phyloP scores from a whole-genome alignment of 192 early-diverging fungal species.

The Podila verticillata region DNA sequence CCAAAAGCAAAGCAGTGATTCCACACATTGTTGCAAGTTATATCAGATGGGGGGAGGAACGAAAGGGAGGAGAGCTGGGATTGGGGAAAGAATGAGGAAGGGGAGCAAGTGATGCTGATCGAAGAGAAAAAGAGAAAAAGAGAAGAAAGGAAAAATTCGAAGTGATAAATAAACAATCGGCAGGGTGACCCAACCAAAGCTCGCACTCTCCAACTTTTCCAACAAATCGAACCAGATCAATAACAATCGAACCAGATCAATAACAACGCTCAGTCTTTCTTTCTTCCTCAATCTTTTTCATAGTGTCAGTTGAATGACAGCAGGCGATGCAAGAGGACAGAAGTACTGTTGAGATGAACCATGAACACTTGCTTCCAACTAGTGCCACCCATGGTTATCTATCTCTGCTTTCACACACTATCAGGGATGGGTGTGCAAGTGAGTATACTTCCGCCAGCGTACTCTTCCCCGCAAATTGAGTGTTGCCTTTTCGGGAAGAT shows the following conservation, averaged over 20 bases:
- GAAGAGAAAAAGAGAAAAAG: background rate
- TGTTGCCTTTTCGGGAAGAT: too few species aligned
- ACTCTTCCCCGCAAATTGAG: too few species aligned
- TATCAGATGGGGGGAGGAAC: background rate
- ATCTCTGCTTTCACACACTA: background rate
- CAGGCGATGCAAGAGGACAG: too few species aligned
- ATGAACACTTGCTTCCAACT: background rate
- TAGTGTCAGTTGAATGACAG: background rate
- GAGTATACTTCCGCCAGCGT: too few species aligned
- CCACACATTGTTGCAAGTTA: constrained; percentile 80
- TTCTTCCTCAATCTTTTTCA: background rate
- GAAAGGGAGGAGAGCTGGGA: background rate
- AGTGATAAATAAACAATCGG: background rate
- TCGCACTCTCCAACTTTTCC: too few species aligned
- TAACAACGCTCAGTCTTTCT: background rate
- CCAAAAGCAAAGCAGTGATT: constrained; percentile 84
- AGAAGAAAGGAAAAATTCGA: background rate
- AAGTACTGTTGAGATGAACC: background rate
- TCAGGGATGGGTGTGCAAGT: too few species aligned
- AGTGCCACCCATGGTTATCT: background rate
- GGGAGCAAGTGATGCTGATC: constrained; percentile 5
- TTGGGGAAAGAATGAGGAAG: background rate
- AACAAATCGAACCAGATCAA: background rate
- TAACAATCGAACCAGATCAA: background rate
- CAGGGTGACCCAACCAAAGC: too few species aligned